A percentile compares a stretch with the other conserved stretches of the same genome.
Conservation (phyloP, 1,284 basidiomycete genomes). For the Melampsora larici-populina region DNA sequence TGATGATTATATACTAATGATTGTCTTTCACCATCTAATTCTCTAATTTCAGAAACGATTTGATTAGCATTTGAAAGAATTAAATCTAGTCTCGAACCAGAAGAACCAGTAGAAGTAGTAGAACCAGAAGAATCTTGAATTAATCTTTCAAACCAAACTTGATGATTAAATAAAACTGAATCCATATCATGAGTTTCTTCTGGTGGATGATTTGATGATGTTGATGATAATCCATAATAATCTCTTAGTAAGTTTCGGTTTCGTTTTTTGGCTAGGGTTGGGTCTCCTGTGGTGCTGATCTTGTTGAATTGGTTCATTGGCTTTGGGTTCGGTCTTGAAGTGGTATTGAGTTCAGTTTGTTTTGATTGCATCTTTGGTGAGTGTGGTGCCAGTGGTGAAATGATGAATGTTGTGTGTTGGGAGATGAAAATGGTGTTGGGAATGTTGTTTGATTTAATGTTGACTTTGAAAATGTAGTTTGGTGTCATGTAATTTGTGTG, state of each 20-base stretch:
- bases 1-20: constrained; percentile 90
- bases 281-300: constrained; percentile 17
- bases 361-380: no score
- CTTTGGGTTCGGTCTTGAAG: no score
- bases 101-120: no score
- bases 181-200: constrained; percentile 54
- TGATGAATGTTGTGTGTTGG: no score
- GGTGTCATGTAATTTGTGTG: no score
- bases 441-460: no score
- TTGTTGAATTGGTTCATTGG: no score
- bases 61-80: constrained; percentile 41
- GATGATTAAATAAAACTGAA: constrained; percentile 74
- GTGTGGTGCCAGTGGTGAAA: no score
- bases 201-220: constrained; percentile 14
- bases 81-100: no score
- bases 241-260: constrained; percentile 67
- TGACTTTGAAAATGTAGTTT: no score
- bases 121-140: constrained; percentile 61
- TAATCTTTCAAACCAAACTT: constrained; percentile 74
- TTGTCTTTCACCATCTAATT: constrained; percentile 81
- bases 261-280: constrained; percentile 43
- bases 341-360: no score
- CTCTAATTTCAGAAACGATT: constrained; percentile 66
- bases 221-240: constrained; percentile 66
- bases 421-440: no score